A percentile compares a stretch with the other conserved stretches of the same genome.
Evolutionary conservation across 352 stramenopile species (phyloP).

Genomic region (Thraustochytrium sp.): DNA sequence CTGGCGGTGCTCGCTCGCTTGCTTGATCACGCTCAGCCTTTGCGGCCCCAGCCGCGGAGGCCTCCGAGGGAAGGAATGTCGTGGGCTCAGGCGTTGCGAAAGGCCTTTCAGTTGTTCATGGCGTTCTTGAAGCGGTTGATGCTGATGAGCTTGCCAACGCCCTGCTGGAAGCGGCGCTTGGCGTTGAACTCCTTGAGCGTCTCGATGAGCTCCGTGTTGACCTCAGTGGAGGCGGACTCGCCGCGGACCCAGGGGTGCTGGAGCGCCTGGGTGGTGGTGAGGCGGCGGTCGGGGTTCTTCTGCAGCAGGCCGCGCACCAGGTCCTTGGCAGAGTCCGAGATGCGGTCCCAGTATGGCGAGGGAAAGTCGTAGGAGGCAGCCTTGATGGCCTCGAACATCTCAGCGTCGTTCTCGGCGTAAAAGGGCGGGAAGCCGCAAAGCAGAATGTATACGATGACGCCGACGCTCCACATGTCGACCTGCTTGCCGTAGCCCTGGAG

Average conservation of each 20-base stretch:
- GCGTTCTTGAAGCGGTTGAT: constrained; percentile 43
- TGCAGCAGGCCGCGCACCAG: constrained; percentile 54
- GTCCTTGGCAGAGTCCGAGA: constrained; percentile 66
- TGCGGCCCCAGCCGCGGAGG: background rate
- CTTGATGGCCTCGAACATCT: constrained; percentile 72
- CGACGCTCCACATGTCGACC: constrained; percentile 76
- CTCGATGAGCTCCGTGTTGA: constrained; percentile 44
- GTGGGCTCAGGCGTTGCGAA: background rate
- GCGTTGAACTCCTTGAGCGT: constrained; percentile 45
- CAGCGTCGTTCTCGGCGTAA: constrained; percentile 58
- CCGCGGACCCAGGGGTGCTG: constrained; percentile 38
- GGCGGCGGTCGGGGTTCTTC: constrained; percentile 35
- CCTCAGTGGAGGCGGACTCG: constrained; percentile 38
- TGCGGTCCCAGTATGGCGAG: constrained; percentile 85
- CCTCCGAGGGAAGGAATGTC: background rate
- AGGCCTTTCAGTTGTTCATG: background rate
- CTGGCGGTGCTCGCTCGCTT: background rate
- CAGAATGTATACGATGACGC: constrained; percentile 78
- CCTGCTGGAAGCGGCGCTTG: constrained; percentile 40
- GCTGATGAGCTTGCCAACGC: constrained; percentile 42
- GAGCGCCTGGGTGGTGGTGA: constrained; percentile 37
- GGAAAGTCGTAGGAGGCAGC: constrained; percentile 80
- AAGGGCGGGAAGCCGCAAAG: constrained; percentile 80
- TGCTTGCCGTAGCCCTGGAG: constrained; percentile 60
- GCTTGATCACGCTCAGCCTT: background rate